A percentile compares a stretch with the other conserved stretches of the same genome.
These are phyloP conservation scores for Cymbopogon citratus DNA, from an alignment of 176 grass and related monocot genomes.

Conservation along the genomic window DNA sequence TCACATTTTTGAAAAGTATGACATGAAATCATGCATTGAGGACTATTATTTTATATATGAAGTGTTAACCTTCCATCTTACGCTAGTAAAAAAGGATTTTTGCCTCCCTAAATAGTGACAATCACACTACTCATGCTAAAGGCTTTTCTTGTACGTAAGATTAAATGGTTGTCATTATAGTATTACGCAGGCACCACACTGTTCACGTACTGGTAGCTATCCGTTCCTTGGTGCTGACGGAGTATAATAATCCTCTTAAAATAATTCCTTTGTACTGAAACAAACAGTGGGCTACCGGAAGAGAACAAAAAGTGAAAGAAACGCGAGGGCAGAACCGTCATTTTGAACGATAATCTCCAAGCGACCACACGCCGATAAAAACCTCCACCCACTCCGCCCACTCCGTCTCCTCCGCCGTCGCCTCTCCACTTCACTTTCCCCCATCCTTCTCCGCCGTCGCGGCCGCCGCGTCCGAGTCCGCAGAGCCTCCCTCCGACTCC, in stretches of 20 bases:
- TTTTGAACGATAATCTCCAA: not conserved
- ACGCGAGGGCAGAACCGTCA: constrained; percentile 29
- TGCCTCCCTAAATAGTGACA: not conserved
- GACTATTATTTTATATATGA: not conserved
- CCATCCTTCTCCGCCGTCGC: constrained; percentile 20
- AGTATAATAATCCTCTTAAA: not conserved
- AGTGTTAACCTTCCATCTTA: not conserved
- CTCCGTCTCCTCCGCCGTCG: constrained; percentile 6
- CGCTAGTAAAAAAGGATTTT: too few relatives aligned
- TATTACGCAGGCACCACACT: too few relatives aligned
- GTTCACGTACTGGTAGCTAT: not conserved
- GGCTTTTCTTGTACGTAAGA: not conserved
- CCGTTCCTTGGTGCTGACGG: not conserved
- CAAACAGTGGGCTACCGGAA: not conserved
- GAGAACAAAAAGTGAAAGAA: not conserved
- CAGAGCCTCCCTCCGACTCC: constrained; percentile 3
- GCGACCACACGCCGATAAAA: constrained; percentile 23
- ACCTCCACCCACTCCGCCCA: not conserved
- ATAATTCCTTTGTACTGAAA: not conserved
- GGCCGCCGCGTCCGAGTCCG: constrained; percentile 6
- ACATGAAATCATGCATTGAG: too few relatives aligned
- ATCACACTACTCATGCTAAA: not conserved
- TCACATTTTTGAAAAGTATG: too few relatives aligned
- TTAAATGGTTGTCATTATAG: not conserved
- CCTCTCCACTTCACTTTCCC: not conserved